Evolutionary conservation across 352 stramenopile species (phyloP), one percentile per base, ranked within the genome.

Genomic region (Plasmopara halstedii): DNA sequence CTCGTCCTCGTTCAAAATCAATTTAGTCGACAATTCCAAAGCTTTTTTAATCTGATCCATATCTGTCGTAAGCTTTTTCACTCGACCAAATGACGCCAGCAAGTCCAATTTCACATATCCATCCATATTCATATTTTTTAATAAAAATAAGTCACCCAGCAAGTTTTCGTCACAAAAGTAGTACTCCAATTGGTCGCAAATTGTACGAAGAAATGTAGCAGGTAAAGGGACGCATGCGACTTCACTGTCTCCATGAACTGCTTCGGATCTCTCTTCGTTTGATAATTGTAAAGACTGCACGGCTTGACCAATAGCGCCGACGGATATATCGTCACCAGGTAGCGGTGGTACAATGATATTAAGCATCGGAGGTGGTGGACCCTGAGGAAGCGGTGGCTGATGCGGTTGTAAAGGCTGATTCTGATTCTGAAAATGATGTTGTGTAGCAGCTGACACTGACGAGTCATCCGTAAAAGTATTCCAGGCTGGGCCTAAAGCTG

Each of bases 71-170:
- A 93, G 74, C 62, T 90, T 93, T 58, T 90, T 93, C 26, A 93
- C 79, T 23, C 78, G 78, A 5, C 81, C 78, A 44, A 93, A 93
- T 8, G 73, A 89, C 25, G 81, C 81, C 48, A 93, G 38, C 45
- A 93, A 49, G 3, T 93, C 81, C 47, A 93, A 38, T 59, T 93
- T 93, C 2, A 93, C 80, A 38, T 93, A 93, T 45, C 81, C 81
- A 48, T 93, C 78, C 53, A 77, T 73, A 50, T 93, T 93, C 81
- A 93, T 93, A 52, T 93, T 93, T 56, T 93, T 93, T 26, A 93
- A 48, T 62, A 93, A 50, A 41, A 90, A 90, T 19, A 93, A 50
- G 53, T 93, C 78, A 26, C 78, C 78, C 4, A 90, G 72, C 29
- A 93, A 51, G 66, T 93, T 93, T 38, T 93, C 81, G 45, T 93